A percentile compares a stretch with the other conserved stretches of the same genome.
These are phyloP conservation scores for Pezizomycotina sp. DNA, from an alignment of 2,329 filamentous ascomycete species.

Conservation along the genomic window DNA sequence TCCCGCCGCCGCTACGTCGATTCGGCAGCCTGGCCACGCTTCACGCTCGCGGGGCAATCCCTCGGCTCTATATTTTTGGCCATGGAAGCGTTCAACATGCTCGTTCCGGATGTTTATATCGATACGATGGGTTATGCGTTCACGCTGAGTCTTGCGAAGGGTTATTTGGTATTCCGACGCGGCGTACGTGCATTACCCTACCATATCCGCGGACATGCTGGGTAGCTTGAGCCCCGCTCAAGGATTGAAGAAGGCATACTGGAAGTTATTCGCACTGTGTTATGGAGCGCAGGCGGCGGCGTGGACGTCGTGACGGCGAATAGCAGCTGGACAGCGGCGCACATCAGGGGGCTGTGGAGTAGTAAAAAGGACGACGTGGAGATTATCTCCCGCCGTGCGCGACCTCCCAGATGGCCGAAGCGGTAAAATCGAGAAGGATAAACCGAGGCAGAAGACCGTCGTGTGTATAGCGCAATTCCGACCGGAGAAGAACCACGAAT, in stretches of 20 bases:
- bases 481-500: constrained; percentile 86
- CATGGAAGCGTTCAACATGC: constrained; percentile 80
- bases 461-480: constrained; percentile 96
- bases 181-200: constrained; percentile 95
- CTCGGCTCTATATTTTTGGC: constrained; percentile 73
- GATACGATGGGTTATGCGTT: constrained; percentile 99
- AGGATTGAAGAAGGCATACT: constrained; percentile 69
- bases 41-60: constrained; percentile 88
- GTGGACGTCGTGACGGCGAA: constrained; percentile 97
- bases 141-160: constrained; percentile 65
- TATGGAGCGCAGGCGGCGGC: constrained; percentile 64
- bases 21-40: constrained; percentile 71
- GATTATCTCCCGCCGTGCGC: constrained; percentile 76
- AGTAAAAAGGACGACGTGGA: constrained; percentile 32
- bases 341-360: constrained; percentile 69
- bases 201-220: constrained; percentile 96
- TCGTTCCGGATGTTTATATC: constrained; percentile 84
- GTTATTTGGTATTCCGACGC: constrained; percentile 76
- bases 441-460: constrained; percentile 51
- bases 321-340: constrained; percentile 78
- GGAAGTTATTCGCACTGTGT: constrained; percentile 69
- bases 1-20: constrained; percentile 75
- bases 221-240: constrained; percentile 72
- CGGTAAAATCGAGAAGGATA: too few relatives aligned
- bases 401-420: constrained; percentile 63